Base-by-base conservation (phyloP, 371 early-diverging fungal species). In the Sporodiniella umbellata region DNA sequence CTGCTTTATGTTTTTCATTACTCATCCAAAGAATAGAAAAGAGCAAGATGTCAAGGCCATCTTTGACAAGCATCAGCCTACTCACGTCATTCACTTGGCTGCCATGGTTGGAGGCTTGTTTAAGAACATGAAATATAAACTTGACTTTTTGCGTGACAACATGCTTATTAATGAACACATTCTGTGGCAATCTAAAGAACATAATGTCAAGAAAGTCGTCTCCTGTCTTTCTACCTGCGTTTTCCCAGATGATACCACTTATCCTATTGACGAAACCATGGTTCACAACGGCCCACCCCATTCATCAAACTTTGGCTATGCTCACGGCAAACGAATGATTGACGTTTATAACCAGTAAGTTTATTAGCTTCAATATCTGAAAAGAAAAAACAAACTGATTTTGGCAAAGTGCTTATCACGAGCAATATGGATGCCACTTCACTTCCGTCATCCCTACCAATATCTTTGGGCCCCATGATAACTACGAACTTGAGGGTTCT, bases 241-340 rank as follows among this genome's bases (percentile, higher is more conserved):
- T 42, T 89, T 93, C 75, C 93, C 93, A 30, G 90, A 90, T 66
- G 86, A 89, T 64, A 89, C 90, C 21, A 72, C 81, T 11, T 93
- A 93, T 63, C 93, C 93, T 53, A 89, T 93, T 62, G 88, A 89
- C 58, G 93, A 93, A 70, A 86, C 85, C 44, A 93, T 90, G 91
- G 81, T 93, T 43, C 93, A 93, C 68, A 77, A 79, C 45, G 93
- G 93, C 28, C 90, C 91, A 50, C 93, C 93, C 40, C 93, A 93
- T 51, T 81, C 83, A 4, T 86, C 87, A 33, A 93, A 93, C 78
- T 90, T 83, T 71, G 93, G 91, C n/a, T 93, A 93, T 68, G 91
- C 93, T 46, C 78, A 89, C 52, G 87, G 85, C 53, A 93, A 93
- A 76, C 79, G 93, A 48, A 87, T 93, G 87, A 85, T 93, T 51